phyloP scores from a whole-genome alignment of 371 early-diverging fungal genomes.

The Mucor saturninus region DNA sequence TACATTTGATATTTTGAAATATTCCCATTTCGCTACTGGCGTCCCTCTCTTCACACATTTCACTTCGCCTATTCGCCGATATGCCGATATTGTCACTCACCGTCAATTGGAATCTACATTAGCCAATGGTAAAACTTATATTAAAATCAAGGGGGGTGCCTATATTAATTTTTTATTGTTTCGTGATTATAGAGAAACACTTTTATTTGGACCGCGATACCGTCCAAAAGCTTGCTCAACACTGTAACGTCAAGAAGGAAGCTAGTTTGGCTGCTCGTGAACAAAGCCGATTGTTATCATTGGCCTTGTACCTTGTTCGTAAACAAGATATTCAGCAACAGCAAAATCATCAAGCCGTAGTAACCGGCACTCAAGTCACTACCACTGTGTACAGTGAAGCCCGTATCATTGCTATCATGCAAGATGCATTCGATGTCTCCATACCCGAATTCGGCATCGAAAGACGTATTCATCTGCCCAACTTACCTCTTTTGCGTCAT shows the following conservation, averaged over 20 bases:
- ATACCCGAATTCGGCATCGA: constrained; percentile 67
- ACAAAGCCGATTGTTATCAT: constrained; percentile 67
- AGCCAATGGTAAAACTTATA: constrained; percentile 13
- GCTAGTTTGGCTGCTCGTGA: constrained; percentile 73
- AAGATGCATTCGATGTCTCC: constrained; percentile 63
- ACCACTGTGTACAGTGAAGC: constrained; percentile 43
- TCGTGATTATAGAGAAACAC: constrained; percentile 41
- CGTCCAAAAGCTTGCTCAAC: constrained; percentile 62
- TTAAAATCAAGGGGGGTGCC: not conserved
- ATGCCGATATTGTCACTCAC: constrained; percentile 95
- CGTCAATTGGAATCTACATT: constrained; percentile 63
- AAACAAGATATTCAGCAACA: constrained; percentile 26
- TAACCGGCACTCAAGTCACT: constrained; percentile 20
- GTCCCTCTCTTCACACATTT: constrained; percentile 87
- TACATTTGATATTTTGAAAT: constrained; percentile 64
- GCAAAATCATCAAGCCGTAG: constrained; percentile 10
- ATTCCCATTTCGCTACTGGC: constrained; percentile 78
- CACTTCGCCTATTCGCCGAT: constrained; percentile 93
- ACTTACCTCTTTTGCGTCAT: constrained; percentile 43
- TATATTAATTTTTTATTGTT: constrained; percentile 1
- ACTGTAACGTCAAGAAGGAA: constrained; percentile 80
- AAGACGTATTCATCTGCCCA: constrained; percentile 53
- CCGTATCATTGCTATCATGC: constrained; percentile 50
- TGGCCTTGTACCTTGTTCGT: constrained; percentile 57
- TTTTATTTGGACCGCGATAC: constrained; percentile 59